Evolutionary conservation across 495 filamentous ascomycete genomes (phyloP), one percentile per base, ranked within the genome.

Genomic region (Penicillium ucsense): DNA sequence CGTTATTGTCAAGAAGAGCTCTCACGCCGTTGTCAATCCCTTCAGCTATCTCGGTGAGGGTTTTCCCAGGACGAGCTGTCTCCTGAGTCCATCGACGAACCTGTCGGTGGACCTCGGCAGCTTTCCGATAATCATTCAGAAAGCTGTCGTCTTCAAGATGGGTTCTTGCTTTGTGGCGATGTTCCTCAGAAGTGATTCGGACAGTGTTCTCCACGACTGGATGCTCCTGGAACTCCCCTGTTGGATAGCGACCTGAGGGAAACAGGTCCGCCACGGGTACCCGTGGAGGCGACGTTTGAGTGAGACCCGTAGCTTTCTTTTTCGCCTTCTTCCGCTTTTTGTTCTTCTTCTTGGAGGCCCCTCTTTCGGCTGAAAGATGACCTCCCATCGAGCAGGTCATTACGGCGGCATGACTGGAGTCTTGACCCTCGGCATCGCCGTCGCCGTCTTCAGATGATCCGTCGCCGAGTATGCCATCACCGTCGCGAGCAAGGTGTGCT

Each of bases 1-100:
- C 89, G 42, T 78, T 71, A 57, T 95, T 86, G 44, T 82, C 86
- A 10, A 82, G 80, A 45, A 94, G 66, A 3, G 86, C 83, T 51
- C 89, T 79, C 31, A 94, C 86, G 39, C 82, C 76, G 61, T 92
- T 81, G 61, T 95, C 89, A 47, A 95, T 92, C 8, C 83, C 85
- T 50, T 91, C 78, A 42, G 88, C 86, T 56, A 95, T 86, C 53
- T 88, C 81, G 10, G 77, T 88, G 64, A 95, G 68, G 20, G 79
- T 80, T 71, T 85, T 76, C 43, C 89, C 89, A 3, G 89, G 89
- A 68, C 86, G 85, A 63, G 88, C 84, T 54, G 74, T 81, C 63
- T 83, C 81, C 69, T 87, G 83, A 7, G 82, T 88, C 75, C 83
- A 88, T 57, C 85, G 80, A 55, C 89, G 85, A 46, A 88, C 85